phyloP scores from a whole-genome alignment of 2,329 filamentous ascomycete genomes.

The Aurifilum marmelostoma region DNA sequence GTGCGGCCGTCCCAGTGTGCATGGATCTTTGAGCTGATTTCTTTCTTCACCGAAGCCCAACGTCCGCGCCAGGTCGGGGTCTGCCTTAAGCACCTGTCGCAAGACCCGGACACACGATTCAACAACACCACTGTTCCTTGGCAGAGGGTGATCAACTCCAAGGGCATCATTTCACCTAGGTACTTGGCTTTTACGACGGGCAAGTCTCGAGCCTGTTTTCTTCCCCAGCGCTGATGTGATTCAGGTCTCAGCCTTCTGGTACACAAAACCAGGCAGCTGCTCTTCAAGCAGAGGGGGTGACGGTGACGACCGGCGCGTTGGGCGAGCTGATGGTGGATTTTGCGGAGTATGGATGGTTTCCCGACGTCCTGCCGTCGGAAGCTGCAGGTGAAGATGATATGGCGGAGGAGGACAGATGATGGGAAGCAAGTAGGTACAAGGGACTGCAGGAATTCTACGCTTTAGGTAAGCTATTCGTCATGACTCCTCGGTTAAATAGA shows the following conservation, averaged over 20 bases:
- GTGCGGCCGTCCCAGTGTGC: neutral
- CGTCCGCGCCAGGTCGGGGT: constrained; percentile 84
- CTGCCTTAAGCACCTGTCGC: constrained; percentile 83
- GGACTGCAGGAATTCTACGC: neutral
- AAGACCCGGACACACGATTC: constrained; percentile 56
- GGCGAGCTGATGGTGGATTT: constrained; percentile 59
- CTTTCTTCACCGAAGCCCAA: constrained; percentile 54
- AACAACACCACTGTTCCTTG: constrained; percentile 84
- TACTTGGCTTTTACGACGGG: constrained; percentile 39
- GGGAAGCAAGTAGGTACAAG: neutral
- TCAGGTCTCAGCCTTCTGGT: constrained; percentile 53
- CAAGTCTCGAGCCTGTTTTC: neutral
- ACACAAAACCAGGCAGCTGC: constrained; percentile 55
- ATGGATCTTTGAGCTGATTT: neutral
- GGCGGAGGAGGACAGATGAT: constrained; percentile 37
- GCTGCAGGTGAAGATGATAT: constrained; percentile 30
- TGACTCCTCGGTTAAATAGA: no score
- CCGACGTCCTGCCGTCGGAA: constrained; percentile 51
- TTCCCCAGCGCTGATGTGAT: constrained; percentile 12
- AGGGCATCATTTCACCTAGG: constrained; percentile 85
- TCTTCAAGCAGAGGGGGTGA: constrained; percentile 56
- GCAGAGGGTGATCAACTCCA: constrained; percentile 90
- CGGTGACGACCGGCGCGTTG: constrained; percentile 51
- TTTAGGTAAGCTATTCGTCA: neutral
- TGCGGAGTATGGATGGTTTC: constrained; percentile 60